Evolutionary conservation across 225 moss, liverwort and hornwort genomes (phyloP), one percentile per base, ranked within the genome.

Genomic region (Anthoceros angustus): DNA sequence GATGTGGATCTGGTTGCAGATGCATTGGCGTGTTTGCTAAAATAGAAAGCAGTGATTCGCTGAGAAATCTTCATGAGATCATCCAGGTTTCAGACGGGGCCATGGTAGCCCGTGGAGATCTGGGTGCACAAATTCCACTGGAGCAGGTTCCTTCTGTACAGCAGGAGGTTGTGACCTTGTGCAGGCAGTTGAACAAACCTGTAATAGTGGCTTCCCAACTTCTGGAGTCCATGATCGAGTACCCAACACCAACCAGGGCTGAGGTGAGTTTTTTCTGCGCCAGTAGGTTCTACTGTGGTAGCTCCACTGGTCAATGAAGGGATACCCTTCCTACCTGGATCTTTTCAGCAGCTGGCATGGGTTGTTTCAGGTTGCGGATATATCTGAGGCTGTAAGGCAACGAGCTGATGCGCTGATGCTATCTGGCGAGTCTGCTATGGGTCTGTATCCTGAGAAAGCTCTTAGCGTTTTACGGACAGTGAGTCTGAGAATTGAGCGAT

Each of bases 211-310:
- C 91, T 40, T 87, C 91, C 43, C 87, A 87, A 72, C 75, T 86
- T 42, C 76, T 91, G 12, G 90, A 87, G 81, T 87, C 87, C 7
- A 91, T 91, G 87, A 87, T 91, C 50, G 86, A 91, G 73, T 87
- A 86, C 65, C 87, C 87, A 40, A 86, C 82, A 43, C 87, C 87
- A 63, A 87, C 90, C 70, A 82, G 87, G 66, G 91, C 91, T 41
- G 91, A 91, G 91, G 90, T 91, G 55, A 55, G 55, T 20, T 7
- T 48, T 14, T 20, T 55, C 41, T 7, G 39, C n/a, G 18, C n/a
- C 5, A n/a, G n/a, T 41, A 66, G 21, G 66, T 15, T 21, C 3
- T 41, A 5, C 11, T 66, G 14, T 14, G 38, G 14, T 41, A 25
- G 39, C 25, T 45, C n/a, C 18, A 14, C 15, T 24, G 25, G 20